Conservation (phyloP, 176 grass and related monocot genomes). For the Oryza nivara region DNA sequence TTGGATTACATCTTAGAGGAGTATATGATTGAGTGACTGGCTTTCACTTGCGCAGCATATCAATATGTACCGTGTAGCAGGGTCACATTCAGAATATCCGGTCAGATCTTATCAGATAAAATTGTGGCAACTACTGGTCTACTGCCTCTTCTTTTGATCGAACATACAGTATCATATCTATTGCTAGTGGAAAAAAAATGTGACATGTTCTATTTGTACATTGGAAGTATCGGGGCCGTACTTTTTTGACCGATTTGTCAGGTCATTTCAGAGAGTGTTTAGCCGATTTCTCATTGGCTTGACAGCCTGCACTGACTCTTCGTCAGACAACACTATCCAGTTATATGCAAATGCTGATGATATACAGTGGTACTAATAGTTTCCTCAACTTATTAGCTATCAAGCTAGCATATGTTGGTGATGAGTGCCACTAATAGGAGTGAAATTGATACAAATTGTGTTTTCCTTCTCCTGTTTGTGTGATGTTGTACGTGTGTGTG, state of each 20-base stretch:
- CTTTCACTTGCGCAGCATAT: neutral
- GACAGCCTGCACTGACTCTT: neutral
- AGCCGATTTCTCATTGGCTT: neutral
- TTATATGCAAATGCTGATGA: neutral
- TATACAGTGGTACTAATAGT: neutral
- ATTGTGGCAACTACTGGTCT: neutral
- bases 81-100: conserved; percentile 1
- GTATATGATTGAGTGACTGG: neutral
- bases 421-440: neutral
- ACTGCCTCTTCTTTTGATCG: neutral
- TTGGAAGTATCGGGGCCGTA: no score
- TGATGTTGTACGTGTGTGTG: neutral
- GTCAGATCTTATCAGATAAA: conserved; percentile 13
- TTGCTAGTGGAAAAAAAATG: neutral
- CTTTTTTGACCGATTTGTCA: neutral
- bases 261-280: neutral
- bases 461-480: neutral
- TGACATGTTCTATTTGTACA: neutral
- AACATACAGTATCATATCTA: neutral
- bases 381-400: neutral
- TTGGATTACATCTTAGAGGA: no score
- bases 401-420: neutral
- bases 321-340: neutral
- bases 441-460: no score
- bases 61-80: neutral